Evolutionary conservation across 2,329 filamentous ascomycete species (phyloP).

Genomic region (Cryoendolithus antarcticus): DNA sequence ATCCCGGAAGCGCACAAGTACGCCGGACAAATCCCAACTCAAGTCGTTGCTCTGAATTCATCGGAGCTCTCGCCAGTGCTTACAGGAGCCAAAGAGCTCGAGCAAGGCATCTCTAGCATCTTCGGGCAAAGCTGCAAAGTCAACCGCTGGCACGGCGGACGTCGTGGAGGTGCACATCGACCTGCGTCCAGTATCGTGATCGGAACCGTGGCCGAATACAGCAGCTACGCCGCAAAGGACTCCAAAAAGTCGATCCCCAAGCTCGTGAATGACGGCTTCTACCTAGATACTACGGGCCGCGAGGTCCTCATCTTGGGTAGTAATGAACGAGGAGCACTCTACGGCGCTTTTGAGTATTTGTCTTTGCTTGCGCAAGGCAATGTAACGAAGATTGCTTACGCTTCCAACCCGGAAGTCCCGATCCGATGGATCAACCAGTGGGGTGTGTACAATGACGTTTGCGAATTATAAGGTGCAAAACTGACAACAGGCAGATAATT

Average conservation of each 20-base stretch:
- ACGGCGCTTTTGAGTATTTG: slow-evolving; percentile 58
- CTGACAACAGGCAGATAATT: slow-evolving; percentile 35
- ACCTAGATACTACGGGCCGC: slow-evolving; percentile 37
- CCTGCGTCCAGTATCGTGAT: slow-evolving; percentile 32
- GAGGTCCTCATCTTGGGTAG: slow-evolving; percentile 48
- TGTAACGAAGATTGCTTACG: slow-evolving; percentile 34
- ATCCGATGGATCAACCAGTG: slow-evolving; percentile 63
- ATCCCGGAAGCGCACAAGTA: slow-evolving; percentile 30
- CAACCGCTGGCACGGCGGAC: slow-evolving; percentile 19
- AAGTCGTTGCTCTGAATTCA: slow-evolving; percentile 42
- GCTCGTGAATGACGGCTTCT: slow-evolving; percentile 49
- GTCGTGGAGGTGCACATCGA: slow-evolving; percentile 18
- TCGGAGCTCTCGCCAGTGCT: slow-evolving; percentile 40
- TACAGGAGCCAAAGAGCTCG: slow-evolving; percentile 42
- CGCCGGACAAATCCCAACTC: slow-evolving; percentile 29
- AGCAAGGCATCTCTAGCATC: slow-evolving; percentile 45
- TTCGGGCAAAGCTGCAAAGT: slow-evolving; percentile 31
- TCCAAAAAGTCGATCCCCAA: slow-evolving; percentile 22
- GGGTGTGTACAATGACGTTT: slow-evolving; percentile 23
- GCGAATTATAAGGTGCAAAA: too few relatives aligned
- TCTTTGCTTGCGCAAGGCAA: slow-evolving; percentile 51
- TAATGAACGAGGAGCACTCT: slow-evolving; percentile 56
- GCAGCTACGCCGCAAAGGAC: slow-evolving; percentile 10
- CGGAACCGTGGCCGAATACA: slow-evolving; percentile 36
- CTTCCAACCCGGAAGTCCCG: slow-evolving; percentile 45